Evolutionary conservation across 176 grass and related monocot species (phyloP).

Genomic region (Avena eriantha): DNA sequence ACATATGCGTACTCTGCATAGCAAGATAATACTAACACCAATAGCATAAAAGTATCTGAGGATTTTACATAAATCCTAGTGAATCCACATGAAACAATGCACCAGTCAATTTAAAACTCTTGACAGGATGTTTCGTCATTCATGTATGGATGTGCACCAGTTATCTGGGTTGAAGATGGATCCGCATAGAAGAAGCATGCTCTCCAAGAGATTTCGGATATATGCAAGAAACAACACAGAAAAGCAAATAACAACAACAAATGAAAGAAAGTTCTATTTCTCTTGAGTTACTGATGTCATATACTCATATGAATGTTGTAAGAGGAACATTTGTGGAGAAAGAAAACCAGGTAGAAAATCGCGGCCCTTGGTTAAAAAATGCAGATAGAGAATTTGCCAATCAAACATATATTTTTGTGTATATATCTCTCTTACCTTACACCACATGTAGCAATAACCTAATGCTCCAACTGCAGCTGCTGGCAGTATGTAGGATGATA

Average conservation of each 20-base stretch:
- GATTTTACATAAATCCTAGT: conserved; percentile 27
- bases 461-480: conserved; percentile 87
- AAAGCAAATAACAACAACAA: background rate
- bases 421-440: conserved; percentile 69
- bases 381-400: background rate
- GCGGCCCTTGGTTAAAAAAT: background rate
- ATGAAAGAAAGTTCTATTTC: background rate
- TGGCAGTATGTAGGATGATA: conserved; percentile 88
- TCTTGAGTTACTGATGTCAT: background rate
- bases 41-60: background rate
- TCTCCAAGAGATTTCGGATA: background rate
- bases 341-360: conserved; percentile 1
- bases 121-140: conserved; percentile 12
- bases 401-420: background rate
- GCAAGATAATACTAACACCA: background rate
- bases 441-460: conserved; percentile 99
- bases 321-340: conserved; percentile 6
- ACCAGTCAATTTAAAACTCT: conserved; percentile 5
- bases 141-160: background rate
- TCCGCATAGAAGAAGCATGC: conserved; percentile 7
- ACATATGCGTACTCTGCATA: background rate
- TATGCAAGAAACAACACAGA: conserved; percentile 27
- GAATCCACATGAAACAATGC: background rate
- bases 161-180: conserved; percentile 22
- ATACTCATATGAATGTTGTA: background rate